Evolutionary conservation across 441 rosid species (phyloP), one percentile per base, ranked within the genome.

Genomic region (Bocquillonia castaneifolia): DNA sequence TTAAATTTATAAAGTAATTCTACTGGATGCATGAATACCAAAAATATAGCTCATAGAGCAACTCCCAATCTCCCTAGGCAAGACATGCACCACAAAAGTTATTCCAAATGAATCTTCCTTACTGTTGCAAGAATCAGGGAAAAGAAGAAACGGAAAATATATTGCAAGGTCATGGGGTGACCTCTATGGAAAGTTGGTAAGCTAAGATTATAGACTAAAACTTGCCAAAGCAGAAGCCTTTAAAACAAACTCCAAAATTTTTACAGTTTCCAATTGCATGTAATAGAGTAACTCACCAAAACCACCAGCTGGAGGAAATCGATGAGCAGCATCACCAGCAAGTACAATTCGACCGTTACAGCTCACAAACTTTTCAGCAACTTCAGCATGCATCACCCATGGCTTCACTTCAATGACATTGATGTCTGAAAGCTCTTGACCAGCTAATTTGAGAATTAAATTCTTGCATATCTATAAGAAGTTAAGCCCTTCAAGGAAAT

Each of bases 301-400:
- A 74, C 98, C 99, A 79, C 97, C 99, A 57, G 99, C 97, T 54
- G 98, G 98, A 71, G 98, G 99, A 69, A 92, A 88, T 45, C 89
- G 89, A 72, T 92, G 98, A 75, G 94, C 96, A 76, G 99, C 98
- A 85, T 92, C 99, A 71, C 99, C 98, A 69, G 85, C 92, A 75
- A 94, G 90, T 60, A 92, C 70, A 60, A 94, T 74, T 69, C 80
- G 86, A 75, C 84, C 83, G 73, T 87, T 80, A 73, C 71, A 79
- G 79, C 79, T 75, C 63, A 77, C 76, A 75, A 82, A 90, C 72
- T 79, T 92, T 74, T 92, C 93, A 40, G 92, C 96, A 63, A 92
- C 97, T 87, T 94, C 97, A 76, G 99, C 98, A 84, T 92, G 89
- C 99, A 94, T 94, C 77, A 85, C 83, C 99, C 99, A 94, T 64